Evolutionary conservation across 2,329 filamentous ascomycete species (phyloP).

Genomic region (Diaporthe australafricana): DNA sequence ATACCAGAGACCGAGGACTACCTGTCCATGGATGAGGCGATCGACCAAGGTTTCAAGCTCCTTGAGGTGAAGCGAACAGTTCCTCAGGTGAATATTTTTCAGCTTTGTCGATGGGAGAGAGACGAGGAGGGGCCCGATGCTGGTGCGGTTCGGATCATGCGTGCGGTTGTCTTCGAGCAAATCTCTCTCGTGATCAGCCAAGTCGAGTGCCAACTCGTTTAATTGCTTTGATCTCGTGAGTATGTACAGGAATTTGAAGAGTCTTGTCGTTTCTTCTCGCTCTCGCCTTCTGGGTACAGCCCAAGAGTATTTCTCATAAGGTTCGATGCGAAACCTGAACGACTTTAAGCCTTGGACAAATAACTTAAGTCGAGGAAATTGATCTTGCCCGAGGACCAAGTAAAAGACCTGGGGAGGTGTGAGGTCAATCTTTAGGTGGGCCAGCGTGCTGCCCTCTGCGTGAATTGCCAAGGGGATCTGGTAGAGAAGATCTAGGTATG

Average conservation of each 20-base stretch:
- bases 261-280: neutral
- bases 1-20: neutral
- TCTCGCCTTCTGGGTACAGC: neutral
- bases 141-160: neutral
- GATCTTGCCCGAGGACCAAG: neutral
- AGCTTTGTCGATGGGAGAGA: neutral
- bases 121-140: neutral
- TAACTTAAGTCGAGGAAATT: neutral
- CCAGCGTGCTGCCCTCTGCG: neutral
- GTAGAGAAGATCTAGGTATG: neutral
- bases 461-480: neutral
- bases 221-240: neutral
- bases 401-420: neutral
- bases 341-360: neutral
- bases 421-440: slow-evolving; percentile 8
- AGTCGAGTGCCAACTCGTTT: neutral
- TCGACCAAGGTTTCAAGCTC: neutral
- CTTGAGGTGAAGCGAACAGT: neutral
- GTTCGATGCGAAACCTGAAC: neutral
- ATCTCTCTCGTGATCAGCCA: neutral
- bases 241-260: neutral
- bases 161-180: neutral
- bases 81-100: neutral
- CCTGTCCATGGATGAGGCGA: neutral
- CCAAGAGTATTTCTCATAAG: too few relatives aligned